Percentiles rank a stretch among this genome's conserved stretches.
Conservation (phyloP, 1,284 basidiomycete species). For the Austroboletus novae-zelandiae region DNA sequence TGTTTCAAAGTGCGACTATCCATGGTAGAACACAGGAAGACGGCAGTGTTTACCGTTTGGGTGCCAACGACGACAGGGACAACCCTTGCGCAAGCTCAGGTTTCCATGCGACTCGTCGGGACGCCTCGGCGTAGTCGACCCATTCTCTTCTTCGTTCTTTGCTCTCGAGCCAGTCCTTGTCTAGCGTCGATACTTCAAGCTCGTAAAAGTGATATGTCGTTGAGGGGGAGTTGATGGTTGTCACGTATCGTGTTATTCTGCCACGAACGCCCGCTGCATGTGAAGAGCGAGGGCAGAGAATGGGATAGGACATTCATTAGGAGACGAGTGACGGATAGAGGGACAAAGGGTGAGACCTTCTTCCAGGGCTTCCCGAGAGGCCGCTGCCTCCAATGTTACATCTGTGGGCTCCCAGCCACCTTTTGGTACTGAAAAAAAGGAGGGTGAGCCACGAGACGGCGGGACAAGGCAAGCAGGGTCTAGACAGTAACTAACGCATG, state of each 20-base stretch:
- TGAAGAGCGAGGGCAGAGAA: conserved; percentile 35
- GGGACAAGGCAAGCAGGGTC: conserved; percentile 5
- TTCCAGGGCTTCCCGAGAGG: conserved; percentile 85
- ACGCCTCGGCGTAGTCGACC: conserved; percentile 80
- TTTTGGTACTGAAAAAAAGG: conserved; percentile 63
- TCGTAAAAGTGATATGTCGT: conserved; percentile 86
- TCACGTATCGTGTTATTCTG: conserved; percentile 72
- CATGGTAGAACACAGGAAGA: conserved; percentile 5
- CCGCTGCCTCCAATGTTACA: conserved; percentile 75
- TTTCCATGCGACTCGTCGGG: conserved; percentile 73
- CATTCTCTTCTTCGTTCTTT: conserved; percentile 76
- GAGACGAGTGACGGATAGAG: conserved; percentile 69
- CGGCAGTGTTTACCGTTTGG: conserved; percentile 33
- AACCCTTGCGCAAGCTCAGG: conserved; percentile 72
- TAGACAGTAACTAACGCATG: conserved; percentile 9
- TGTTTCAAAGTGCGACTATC: conserved; percentile 10
- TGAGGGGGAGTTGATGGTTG: conserved; percentile 71
- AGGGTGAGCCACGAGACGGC: conserved; percentile 12
- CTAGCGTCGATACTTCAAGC: conserved; percentile 71
- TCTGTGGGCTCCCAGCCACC: conserved; percentile 83
- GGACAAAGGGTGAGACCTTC: conserved; percentile 86
- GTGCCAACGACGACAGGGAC: conserved; percentile 64
- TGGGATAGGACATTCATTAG: conserved; percentile 54
- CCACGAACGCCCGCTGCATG: conserved; percentile 75
- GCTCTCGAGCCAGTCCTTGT: conserved; percentile 74